Conservation (phyloP, 2,329 filamentous ascomycete genomes). For the Pleoardoris graminearum region DNA sequence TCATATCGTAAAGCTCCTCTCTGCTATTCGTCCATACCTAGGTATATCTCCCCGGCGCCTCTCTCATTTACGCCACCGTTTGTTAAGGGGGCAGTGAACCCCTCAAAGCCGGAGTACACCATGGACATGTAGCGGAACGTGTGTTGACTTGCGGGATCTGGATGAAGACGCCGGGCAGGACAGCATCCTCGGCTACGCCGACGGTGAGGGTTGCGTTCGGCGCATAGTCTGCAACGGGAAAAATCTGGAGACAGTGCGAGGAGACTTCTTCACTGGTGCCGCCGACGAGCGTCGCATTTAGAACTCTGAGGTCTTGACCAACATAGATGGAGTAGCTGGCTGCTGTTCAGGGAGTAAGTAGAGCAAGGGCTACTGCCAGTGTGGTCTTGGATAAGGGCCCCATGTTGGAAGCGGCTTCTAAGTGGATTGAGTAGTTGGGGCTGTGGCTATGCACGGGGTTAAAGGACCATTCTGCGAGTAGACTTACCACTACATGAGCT, state of each 20-base stretch:
- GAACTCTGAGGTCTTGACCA: slow-evolving; percentile 50
- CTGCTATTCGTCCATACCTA: slow-evolving; percentile 50
- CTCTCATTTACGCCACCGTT: slow-evolving; percentile 52
- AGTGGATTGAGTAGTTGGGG: too few relatives aligned
- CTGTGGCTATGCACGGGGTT: too few relatives aligned
- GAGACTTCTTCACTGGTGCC: slow-evolving; percentile 55
- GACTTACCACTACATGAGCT: too few relatives aligned
- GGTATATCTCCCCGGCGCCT: slow-evolving; percentile 48
- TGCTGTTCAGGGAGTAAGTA: slow-evolving; percentile 14
- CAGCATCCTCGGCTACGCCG: slow-evolving; percentile 48
- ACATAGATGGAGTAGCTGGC: slow-evolving; percentile 57
- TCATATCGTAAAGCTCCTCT: slow-evolving; percentile 47
- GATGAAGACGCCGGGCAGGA: slow-evolving; percentile 41
- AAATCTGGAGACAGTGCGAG: slow-evolving; percentile 53
- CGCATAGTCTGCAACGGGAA: slow-evolving; percentile 47
- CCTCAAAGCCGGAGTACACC: slow-evolving; percentile 48
- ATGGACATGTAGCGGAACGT: slow-evolving; percentile 44
- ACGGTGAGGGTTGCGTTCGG: slow-evolving; percentile 50
- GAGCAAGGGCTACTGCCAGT: background rate
- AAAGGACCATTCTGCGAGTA: too few relatives aligned
- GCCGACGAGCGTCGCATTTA: slow-evolving; percentile 50
- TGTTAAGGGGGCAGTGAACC: slow-evolving; percentile 50
- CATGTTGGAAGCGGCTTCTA: too few relatives aligned
- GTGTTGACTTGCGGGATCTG: slow-evolving; percentile 41
- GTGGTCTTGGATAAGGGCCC: background rate